Evolutionary conservation across 2,329 filamentous ascomycete species (phyloP), one percentile per base, ranked within the genome.

Genomic region (Ophiosphaerella herpotricha): DNA sequence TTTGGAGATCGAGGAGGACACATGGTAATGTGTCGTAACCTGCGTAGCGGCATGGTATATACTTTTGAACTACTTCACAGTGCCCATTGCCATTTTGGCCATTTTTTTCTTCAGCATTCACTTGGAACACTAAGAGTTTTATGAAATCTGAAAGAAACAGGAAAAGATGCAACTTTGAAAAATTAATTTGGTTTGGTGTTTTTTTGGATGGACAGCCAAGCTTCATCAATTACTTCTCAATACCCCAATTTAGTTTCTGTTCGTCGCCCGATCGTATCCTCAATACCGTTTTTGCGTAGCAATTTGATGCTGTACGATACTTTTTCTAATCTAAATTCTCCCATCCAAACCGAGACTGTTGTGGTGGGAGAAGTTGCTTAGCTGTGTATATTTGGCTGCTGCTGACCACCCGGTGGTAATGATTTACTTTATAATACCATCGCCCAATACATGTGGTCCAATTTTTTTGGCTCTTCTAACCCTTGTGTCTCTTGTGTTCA

Each of bases 1-100:
- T 73, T 48, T 73, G 71, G 71, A 46, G 62, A 13, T 68, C 64
- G 51, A 67, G 64, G 50, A 64, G 62, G 55, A 60, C 61, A 2
- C 61, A 64, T 41, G 57, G 58, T 9, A 58, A 65, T 37, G 37
- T 63, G 37, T 57, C 58, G 33, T 60, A 36, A 54, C 39, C 8
- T n/a, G 18, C n/a, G 32, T 18, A 8, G n/a, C 5, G 21, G 29
- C 21, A 39, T 21, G 16, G 1, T 21, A 21, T 24, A 8, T 35
- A 39, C 16, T 12, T 23, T 24, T 31, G 9, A 21, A 21, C 18
- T 21, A 21, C 18, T 21, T 21, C 18, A 21, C 18, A 21, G 26
- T 29, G 7, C 6, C 26, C 26, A 29, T 11, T 29, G 26, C 26
- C 11, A 21, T 29, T 29, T 29, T 11, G 11, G 11, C 7, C 7